Base-by-base conservation (phyloP, 495 filamentous ascomycete genomes). In the Xylaria cubensis region DNA sequence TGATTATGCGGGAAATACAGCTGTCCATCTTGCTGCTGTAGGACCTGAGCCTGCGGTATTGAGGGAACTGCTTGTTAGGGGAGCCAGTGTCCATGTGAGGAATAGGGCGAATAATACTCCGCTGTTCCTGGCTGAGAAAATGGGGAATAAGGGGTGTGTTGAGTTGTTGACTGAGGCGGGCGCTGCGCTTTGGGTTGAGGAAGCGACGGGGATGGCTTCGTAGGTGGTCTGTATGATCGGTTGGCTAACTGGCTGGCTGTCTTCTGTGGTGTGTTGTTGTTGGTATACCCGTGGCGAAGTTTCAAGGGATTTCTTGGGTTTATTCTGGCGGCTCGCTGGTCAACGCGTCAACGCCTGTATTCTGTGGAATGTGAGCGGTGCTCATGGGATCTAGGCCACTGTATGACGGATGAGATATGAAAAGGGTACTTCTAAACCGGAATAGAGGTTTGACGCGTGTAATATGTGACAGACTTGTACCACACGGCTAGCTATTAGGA, bases 1-100 rank as follows among this genome's bases (percentile, higher is more conserved):
- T 50, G 95, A 98, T 80, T 97, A 97, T 77, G 92, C 91, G 13
- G 93, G 93, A 34, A 97, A 97, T 80, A 97, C 95, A n/a, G 93
- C 94, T 0, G 77, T 89, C 64, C 89, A 90, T 77, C 83, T 91
- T 0, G 89, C 89, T 8, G 88, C 88, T 10, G 84, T 86, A 0
- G 78, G 82, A 3, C 82, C 83, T 0, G 74, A 82, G 42, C 71
- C 74, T 0, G 81, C 88, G 1, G 90, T 97, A 34, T 82, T 97
- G 58, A 86, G 88, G 44, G 90, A 91, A 73, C 86, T 97, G 64
- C 87, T 98, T 10, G 84, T 81, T 26, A 86, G 92, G 34, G 95
- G 95, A 3, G 95, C 93, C 1, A 94, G 92, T 46, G 95, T 98
- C 17, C 95, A 97, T 80, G 81, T 93, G 26, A 89, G 95, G 53